Percentiles rank a stretch among this genome's conserved stretches.
Evolutionary conservation across 257 asterid genomes (phyloP).

Genomic region (Ballota nigra): DNA sequence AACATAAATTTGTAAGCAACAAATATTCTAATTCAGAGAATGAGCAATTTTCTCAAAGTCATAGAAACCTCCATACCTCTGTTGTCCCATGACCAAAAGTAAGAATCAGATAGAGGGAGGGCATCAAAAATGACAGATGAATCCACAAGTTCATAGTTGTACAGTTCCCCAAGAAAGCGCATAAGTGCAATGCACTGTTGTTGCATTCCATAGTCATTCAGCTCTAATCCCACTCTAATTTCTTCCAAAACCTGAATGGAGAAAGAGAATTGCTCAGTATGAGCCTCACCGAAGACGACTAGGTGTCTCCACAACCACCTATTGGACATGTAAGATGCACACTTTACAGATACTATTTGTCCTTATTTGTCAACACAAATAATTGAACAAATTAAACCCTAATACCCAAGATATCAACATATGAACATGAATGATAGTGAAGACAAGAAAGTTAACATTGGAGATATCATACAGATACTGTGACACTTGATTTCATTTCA

Average conservation of each 20-base stretch:
- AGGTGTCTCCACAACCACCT: constrained; percentile 10
- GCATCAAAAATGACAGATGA: constrained; percentile 95
- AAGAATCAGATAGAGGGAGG: constrained; percentile 71
- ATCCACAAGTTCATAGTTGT: constrained; percentile 94
- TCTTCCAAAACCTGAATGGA: constrained; percentile 87
- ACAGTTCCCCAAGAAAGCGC: constrained; percentile 96
- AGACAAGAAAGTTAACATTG: not conserved
- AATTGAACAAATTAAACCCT: not conserved
- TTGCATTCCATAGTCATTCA: constrained; percentile 94
- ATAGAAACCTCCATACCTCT: constrained; percentile 56
- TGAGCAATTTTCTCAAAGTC: not conserved
- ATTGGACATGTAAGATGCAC: constrained; percentile 8
- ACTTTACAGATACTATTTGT: not conserved
- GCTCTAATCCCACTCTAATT: constrained; percentile 82
- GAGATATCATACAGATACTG: not conserved
- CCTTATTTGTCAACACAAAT: not conserved
- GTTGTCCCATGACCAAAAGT: constrained; percentile 84
- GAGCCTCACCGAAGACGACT: constrained; percentile 10
- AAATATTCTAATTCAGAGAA: not conserved
- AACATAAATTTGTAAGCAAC: not conserved
- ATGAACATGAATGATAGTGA: constrained; percentile 5
- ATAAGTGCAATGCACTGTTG: constrained; percentile 84
- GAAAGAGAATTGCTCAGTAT: constrained; percentile 22
- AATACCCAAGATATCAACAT: not conserved
- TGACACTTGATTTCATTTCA: not conserved